These are phyloP conservation scores for Diutina neorugosa DNA, from an alignment of 1,139 yeast genomes.

Conservation along the genomic window DNA sequence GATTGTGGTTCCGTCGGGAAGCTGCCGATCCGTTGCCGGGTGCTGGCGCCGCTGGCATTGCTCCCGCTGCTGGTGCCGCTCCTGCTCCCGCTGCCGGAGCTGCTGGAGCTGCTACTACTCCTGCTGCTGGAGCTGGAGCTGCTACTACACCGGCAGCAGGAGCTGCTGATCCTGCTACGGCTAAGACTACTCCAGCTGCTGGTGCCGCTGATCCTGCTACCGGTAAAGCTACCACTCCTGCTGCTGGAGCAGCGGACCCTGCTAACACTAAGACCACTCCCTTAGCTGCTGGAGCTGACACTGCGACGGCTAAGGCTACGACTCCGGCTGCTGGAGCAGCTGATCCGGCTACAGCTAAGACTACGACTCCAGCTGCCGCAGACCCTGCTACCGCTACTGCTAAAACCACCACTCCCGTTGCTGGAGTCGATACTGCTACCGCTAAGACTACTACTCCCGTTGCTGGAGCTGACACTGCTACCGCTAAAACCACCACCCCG, in stretches of 20 bases:
- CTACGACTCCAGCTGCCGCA: background rate
- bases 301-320: background rate
- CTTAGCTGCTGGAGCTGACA: too few relatives aligned
- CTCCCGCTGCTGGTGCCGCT: background rate
- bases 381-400: background rate
- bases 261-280: background rate
- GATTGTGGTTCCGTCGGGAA: background rate
- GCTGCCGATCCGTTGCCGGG: background rate
- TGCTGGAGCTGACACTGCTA: background rate
- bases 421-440: background rate
- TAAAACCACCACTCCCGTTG: background rate
- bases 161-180: too few relatives aligned
- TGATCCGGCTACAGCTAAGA: too few relatives aligned
- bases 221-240: background rate
- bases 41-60: background rate
- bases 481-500: background rate
- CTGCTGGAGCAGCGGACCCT: background rate
- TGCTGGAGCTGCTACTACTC: background rate
- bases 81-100: background rate
- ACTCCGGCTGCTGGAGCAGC: background rate
- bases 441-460: constrained; percentile 1
- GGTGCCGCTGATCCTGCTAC: background rate
- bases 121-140: background rate
- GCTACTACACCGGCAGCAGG: background rate
- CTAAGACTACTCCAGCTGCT: background rate